A percentile compares a stretch with the other conserved stretches of the same genome.
phyloP scores from a whole-genome alignment of 2,329 filamentous ascomycete species.

The Periconia macrospinosa region DNA sequence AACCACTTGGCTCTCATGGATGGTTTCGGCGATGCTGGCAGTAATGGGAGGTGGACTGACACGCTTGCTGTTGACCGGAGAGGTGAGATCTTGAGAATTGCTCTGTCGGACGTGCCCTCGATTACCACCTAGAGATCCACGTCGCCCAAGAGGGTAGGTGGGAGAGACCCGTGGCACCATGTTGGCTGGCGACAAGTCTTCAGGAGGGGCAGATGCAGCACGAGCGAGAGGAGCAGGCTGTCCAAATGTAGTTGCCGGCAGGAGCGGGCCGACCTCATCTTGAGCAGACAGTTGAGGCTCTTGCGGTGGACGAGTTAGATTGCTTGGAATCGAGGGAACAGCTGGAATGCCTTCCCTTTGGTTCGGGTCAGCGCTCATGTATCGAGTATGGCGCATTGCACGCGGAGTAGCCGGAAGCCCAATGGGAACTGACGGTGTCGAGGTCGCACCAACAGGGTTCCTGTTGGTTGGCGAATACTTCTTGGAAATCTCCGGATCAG shows the following conservation, averaged over 20 bases:
- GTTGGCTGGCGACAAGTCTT: slow-evolving; percentile 38
- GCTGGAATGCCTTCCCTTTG: slow-evolving; percentile 54
- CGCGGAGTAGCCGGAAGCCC: slow-evolving; percentile 89
- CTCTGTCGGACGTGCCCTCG: slow-evolving; percentile 47
- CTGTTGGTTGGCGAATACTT: slow-evolving; percentile 40
- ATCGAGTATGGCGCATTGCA: slow-evolving; percentile 81
- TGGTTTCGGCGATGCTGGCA: slow-evolving; percentile 63
- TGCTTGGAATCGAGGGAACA: slow-evolving; percentile 61
- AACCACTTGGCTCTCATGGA: slow-evolving; percentile 49
- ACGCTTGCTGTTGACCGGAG: slow-evolving; percentile 41
- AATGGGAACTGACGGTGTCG: slow-evolving; percentile 59
- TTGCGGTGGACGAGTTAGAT: slow-evolving; percentile 24
- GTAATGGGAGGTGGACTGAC: slow-evolving; percentile 44
- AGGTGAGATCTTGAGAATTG: slow-evolving; percentile 44
- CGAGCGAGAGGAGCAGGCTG: slow-evolving; percentile 43
- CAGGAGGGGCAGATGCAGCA: slow-evolving; percentile 53
- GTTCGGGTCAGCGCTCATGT: slow-evolving; percentile 61
- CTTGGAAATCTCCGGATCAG: slow-evolving; percentile 57
- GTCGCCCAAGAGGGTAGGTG: slow-evolving; percentile 31
- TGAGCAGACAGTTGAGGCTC: slow-evolving; percentile 37
- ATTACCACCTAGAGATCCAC: slow-evolving; percentile 40
- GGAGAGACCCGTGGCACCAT: slow-evolving; percentile 25
- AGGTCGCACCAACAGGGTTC: slow-evolving; percentile 40
- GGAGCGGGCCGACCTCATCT: slow-evolving; percentile 50
- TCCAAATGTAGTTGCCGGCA: slow-evolving; percentile 52